Conservation (phyloP, 73 alveolate species). For the Paramecium tetraurelia region DNA sequence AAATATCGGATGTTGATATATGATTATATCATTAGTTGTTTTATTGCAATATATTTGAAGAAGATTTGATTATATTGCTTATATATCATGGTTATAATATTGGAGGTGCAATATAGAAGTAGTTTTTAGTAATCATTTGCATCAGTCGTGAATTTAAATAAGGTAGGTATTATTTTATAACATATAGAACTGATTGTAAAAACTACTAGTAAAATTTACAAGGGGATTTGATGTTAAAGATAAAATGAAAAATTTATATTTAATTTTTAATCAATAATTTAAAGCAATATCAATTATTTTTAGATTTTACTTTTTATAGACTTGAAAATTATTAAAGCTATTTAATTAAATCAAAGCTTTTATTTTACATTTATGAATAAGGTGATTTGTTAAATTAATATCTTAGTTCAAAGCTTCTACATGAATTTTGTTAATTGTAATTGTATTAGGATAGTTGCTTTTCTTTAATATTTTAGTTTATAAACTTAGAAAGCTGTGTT, state of each 20-base stretch:
- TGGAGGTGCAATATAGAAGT: not conserved
- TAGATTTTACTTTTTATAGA: not conserved
- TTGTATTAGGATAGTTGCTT: not conserved
- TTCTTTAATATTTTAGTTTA: not conserved
- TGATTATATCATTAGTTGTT: too few species aligned
- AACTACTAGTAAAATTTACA: too few species aligned
- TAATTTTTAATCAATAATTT: not conserved
- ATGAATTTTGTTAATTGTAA: not conserved
- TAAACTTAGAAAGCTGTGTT: not conserved
- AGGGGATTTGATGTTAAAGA: not conserved
- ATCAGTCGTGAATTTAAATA: too few species aligned
- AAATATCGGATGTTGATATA: too few species aligned
- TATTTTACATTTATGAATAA: not conserved
- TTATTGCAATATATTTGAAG: not conserved
- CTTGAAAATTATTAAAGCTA: not conserved
- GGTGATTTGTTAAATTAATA: not conserved
- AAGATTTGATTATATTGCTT: not conserved
- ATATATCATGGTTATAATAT: not conserved
- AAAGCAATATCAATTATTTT: not conserved
- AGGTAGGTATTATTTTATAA: too few species aligned
- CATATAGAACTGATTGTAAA: too few species aligned
- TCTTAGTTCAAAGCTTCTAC: conserved; percentile 6
- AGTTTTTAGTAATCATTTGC: not conserved
- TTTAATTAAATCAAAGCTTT: not conserved
- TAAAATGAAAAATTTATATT: not conserved